Conservation (phyloP, 352 stramenopile genomes). For the Phytophthora cajani region DNA sequence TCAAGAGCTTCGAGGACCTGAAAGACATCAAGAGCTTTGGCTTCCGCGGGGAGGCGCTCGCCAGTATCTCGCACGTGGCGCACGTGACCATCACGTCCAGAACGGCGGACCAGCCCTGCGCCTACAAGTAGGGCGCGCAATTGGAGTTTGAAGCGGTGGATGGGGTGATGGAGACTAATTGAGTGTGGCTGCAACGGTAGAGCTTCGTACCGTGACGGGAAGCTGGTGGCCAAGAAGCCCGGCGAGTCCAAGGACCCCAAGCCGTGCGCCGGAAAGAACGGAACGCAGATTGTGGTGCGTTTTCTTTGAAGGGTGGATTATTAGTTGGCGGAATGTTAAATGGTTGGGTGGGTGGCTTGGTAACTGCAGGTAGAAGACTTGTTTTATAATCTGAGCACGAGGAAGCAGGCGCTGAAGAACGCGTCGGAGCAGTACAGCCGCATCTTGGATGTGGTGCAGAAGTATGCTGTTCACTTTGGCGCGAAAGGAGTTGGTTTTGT, state of each 20-base stretch:
- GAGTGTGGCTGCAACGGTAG: conserved; percentile 36
- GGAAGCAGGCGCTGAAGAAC: conserved; percentile 93
- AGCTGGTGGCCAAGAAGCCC: conserved; percentile 75
- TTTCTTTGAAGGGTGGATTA: background rate
- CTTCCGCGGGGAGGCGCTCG: conserved; percentile 98
- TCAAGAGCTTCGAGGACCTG: conserved; percentile 96
- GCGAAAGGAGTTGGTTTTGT: conserved; percentile 92
- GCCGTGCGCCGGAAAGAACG: conserved; percentile 82
- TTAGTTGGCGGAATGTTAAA: background rate
- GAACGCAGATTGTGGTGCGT: conserved; percentile 78
- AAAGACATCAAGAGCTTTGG: conserved; percentile 95
- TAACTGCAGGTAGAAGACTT: conserved; percentile 93
- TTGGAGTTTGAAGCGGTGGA: background rate
- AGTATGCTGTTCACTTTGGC: conserved; percentile 96
- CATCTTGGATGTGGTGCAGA: conserved; percentile 96
- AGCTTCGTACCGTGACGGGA: conserved; percentile 93
- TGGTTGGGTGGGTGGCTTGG: background rate
- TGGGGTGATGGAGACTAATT: background rate
- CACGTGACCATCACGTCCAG: conserved; percentile 92
- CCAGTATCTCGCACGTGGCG: conserved; percentile 96
- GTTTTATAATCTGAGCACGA: conserved; percentile 98
- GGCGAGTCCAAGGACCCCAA: conserved; percentile 68
- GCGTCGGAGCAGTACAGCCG: conserved; percentile 94
- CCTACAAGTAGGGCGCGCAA: conserved; percentile 69
- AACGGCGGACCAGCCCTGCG: conserved; percentile 74